These are phyloP conservation scores for Candida multigemmis DNA, from an alignment of 805 yeast genomes.

Conservation along the genomic window DNA sequence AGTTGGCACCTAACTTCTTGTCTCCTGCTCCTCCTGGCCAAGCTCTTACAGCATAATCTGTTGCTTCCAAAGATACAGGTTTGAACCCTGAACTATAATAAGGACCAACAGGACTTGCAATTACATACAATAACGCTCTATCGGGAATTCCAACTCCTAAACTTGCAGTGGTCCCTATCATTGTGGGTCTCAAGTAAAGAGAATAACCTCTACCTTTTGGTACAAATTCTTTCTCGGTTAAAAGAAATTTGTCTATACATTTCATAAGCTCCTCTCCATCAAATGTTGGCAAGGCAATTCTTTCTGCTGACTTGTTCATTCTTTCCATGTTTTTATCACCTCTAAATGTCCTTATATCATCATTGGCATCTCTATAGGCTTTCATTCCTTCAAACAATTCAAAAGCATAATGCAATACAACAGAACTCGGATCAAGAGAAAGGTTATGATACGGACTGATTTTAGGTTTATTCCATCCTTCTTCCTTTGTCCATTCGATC, in stretches of 20 bases:
- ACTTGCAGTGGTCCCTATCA: constrained; percentile 86
- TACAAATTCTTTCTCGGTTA: constrained; percentile 66
- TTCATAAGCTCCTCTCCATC: constrained; percentile 71
- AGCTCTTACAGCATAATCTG: constrained; percentile 93
- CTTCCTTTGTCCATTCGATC: constrained; percentile 66
- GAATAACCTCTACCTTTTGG: constrained; percentile 88
- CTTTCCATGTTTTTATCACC: constrained; percentile 87
- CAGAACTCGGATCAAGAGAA: constrained; percentile 77
- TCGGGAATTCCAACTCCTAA: constrained; percentile 82
- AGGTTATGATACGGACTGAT: constrained; percentile 80
- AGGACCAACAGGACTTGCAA: constrained; percentile 95
- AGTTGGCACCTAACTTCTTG: constrained; percentile 93
- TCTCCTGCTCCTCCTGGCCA: constrained; percentile 99
- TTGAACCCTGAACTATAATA: constrained; percentile 87
- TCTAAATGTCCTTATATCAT: constrained; percentile 74
- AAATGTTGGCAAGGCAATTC: constrained; percentile 85
- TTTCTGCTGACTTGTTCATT: constrained; percentile 79
- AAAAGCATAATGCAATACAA: constrained; percentile 91
- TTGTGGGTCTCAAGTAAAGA: constrained; percentile 85
- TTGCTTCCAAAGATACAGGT: constrained; percentile 90
- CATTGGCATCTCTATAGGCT: constrained; percentile 65
- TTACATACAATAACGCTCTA: constrained; percentile 75
- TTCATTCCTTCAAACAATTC: constrained; percentile 94
- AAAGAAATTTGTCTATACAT: constrained; percentile 67
- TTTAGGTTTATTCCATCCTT: constrained; percentile 86